Conservation (phyloP, 1,139 yeast genomes). For the Pichia sp. region DNA sequence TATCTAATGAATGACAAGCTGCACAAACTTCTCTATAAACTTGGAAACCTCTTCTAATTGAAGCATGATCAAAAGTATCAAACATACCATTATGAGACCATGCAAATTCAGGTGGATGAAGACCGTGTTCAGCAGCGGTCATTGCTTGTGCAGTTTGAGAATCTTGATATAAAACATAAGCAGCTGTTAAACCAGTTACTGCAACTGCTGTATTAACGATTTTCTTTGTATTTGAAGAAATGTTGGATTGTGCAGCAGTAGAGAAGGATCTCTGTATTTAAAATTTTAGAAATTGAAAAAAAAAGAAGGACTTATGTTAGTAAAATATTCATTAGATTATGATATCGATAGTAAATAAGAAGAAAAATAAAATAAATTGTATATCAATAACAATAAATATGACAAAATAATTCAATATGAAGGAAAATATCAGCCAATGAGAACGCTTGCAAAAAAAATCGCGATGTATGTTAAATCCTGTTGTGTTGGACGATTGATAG, state of each 20-base stretch:
- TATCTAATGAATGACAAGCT: conserved; percentile 94
- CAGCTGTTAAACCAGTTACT: conserved; percentile 62
- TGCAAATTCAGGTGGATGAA: conserved; percentile 86
- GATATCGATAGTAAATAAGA: not conserved
- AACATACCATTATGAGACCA: conserved; percentile 96
- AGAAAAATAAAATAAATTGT: not conserved
- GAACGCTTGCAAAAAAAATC: conserved; percentile 23
- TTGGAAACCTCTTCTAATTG: conserved; percentile 98
- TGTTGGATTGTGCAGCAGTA: conserved; percentile 29
- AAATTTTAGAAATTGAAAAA: not conserved
- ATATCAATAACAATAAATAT: too few relatives aligned
- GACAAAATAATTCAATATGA: not conserved
- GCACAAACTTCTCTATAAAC: conserved; percentile 99
- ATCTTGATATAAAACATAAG: conserved; percentile 73
- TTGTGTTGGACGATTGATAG: not conserved
- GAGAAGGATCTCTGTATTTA: conserved; percentile 27
- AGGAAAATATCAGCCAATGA: conserved; percentile 19
- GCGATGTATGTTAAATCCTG: conserved; percentile 7
- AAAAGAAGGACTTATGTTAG: conserved; percentile 79
- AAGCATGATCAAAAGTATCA: conserved; percentile 89
- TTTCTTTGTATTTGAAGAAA: conserved; percentile 46
- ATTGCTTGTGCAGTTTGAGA: conserved; percentile 85
- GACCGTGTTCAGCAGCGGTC: conserved; percentile 99
- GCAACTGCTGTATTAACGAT: conserved; percentile 61
- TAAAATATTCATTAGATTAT: too few relatives aligned